Conservation (phyloP, 2,329 filamentous ascomycete species). For the Cladophialophora chaetospira region DNA sequence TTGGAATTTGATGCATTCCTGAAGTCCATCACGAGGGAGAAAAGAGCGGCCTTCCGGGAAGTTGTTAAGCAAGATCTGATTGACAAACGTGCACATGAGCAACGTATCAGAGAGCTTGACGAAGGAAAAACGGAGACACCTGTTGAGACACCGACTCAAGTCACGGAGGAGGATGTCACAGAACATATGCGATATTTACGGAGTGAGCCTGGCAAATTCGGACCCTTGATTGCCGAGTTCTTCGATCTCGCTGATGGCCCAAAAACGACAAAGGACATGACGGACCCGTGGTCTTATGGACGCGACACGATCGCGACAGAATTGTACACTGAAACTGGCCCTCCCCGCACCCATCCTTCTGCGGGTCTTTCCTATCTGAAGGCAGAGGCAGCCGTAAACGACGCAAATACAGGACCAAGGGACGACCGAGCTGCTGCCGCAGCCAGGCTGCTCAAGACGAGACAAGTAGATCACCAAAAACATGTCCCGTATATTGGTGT, state of each 20-base stretch:
- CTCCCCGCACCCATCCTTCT: conserved; percentile 65
- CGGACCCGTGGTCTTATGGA: conserved; percentile 30
- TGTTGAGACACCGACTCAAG: conserved; percentile 33
- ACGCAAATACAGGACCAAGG: conserved; percentile 64
- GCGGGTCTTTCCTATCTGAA: conserved; percentile 65
- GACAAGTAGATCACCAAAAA: conserved; percentile 17
- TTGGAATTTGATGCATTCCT: conserved; percentile 58
- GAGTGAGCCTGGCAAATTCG: conserved; percentile 49
- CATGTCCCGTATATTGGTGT: conserved; percentile 26
- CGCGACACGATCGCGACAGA: conserved; percentile 35
- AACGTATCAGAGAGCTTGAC: conserved; percentile 44
- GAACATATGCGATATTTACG: conserved; percentile 49
- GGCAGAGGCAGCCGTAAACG: conserved; percentile 59
- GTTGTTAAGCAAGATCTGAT: conserved; percentile 39
- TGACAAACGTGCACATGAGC: conserved; percentile 40
- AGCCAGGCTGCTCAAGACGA: conserved; percentile 55
- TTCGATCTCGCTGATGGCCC: conserved; percentile 57
- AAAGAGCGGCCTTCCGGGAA: conserved; percentile 35
- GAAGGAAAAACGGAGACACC: conserved; percentile 42
- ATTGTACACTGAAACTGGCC: conserved; percentile 51
- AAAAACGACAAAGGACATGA: conserved; percentile 37
- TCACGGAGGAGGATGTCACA: conserved; percentile 50
- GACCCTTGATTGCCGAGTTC: conserved; percentile 56
- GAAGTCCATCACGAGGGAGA: conserved; percentile 41
- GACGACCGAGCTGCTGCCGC: conserved; percentile 53